Base-by-base conservation (phyloP, 2,329 filamentous ascomycete species). In the Ascochyta clinopodiicola region DNA sequence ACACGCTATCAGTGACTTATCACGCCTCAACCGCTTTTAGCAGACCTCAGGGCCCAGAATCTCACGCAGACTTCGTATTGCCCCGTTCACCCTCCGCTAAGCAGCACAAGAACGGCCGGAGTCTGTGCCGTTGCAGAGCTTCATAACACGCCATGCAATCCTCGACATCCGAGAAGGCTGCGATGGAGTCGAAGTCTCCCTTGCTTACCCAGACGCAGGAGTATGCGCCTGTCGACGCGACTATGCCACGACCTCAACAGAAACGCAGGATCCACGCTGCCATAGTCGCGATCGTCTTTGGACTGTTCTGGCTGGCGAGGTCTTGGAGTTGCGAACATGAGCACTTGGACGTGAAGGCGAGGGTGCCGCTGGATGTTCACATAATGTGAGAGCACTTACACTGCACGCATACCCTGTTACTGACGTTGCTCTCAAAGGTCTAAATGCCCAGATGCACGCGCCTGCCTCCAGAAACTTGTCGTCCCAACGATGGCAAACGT, bases 401-500 rank as follows among this genome's bases (percentile, higher is more conserved):
- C 34, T 13, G 12, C 8, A 57, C 25, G 21, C n/a, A 9, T 29
- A 19, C 13, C 29, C 13, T 35, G 24, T 10, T 43, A 19, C 42
- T 45, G 4, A 57, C 21, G 25, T 9, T 15, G 1, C 4, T 3
- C 4, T 4, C 56, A 75, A 17, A 17, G 73, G 72, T 77, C 74
- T 10, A 97, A 98, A 82, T 99, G 95, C 70, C 93, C 94, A 0
- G 95, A 99, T 76, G 92, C 95, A 2, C 84, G 83, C 74, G 89
- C 91, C 71, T 97, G 94, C 69, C 81, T 99, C 19, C 85, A 86
- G 59, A 81, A 92, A 56, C 79, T 99, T 65, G 83, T 99, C 22
- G 78, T 98, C 15, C 95, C 95, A 0, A 84, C 88, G 21, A 97
- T 99, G 93, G 86, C 92, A 75, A 84, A 86, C 55, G 84, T 93